Evolutionary conservation across 2,329 filamentous ascomycete genomes (phyloP).

Genomic region (Calonectria ilicicola): DNA sequence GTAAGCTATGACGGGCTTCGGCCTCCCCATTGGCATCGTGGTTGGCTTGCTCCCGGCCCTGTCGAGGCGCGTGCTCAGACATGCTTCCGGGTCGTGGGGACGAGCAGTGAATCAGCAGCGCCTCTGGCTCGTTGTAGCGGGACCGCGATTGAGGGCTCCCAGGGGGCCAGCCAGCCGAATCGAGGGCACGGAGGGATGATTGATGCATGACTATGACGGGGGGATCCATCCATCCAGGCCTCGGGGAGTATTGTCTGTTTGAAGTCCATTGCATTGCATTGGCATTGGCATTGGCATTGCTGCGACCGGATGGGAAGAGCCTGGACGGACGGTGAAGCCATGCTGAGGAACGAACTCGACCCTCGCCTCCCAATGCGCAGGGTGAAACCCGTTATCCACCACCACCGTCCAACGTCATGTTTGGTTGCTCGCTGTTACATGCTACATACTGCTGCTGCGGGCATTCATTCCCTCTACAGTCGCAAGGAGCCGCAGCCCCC

Average conservation of each 20-base stretch:
- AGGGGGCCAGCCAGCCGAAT: not conserved
- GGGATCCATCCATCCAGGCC: not conserved
- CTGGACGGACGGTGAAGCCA: not conserved
- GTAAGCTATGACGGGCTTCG: constrained; percentile 13
- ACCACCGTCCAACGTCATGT: too few species aligned
- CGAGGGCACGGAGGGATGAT: not conserved
- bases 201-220: not conserved
- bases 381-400: not conserved
- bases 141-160: not conserved
- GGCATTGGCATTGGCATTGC: not conserved
- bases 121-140: not conserved
- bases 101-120: constrained; percentile 7
- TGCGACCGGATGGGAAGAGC: not conserved
- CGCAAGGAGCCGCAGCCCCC: too few species aligned
- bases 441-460: too few species aligned
- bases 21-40: not conserved
- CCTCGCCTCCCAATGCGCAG: not conserved
- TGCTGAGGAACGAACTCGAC: not conserved
- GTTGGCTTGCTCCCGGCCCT: constrained; percentile 8
- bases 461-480: too few species aligned
- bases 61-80: not conserved
- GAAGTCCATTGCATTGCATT: not conserved
- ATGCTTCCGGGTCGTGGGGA: constrained; percentile 2
- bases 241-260: not conserved
- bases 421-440: too few species aligned